A percentile compares a stretch with the other conserved stretches of the same genome.
Conservation (phyloP, 371 early-diverging fungal genomes). For the Mortierella sp. region DNA sequence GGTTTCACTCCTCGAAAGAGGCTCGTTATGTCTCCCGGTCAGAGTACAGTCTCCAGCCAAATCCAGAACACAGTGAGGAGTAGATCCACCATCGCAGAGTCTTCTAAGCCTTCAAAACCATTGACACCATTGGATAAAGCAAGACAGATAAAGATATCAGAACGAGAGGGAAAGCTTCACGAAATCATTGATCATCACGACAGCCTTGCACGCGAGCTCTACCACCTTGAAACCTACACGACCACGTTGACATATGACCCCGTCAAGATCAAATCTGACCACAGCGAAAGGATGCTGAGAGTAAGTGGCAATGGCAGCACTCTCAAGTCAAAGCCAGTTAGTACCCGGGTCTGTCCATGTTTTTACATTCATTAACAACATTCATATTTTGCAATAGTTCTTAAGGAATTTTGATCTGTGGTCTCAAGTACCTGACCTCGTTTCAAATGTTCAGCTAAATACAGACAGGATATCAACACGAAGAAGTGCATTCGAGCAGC, state of each 20-base stretch:
- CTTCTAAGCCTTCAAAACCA: constrained; percentile 18
- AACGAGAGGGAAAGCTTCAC: constrained; percentile 60
- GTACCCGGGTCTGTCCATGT: neutral
- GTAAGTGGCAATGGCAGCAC: constrained; percentile 35
- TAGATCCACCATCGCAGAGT: neutral
- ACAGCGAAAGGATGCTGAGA: constrained; percentile 66
- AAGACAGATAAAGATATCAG: constrained; percentile 48
- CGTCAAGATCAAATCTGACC: constrained; percentile 54
- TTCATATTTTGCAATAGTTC: constrained; percentile 46
- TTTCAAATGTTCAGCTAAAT: constrained; percentile 43
- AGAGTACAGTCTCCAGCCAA: neutral
- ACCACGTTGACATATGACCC: constrained; percentile 70
- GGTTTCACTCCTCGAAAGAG: constrained; percentile 42
- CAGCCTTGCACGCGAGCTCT: constrained; percentile 66
- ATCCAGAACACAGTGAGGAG: neutral
- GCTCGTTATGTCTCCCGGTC: constrained; percentile 16
- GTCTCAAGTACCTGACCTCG: constrained; percentile 60
- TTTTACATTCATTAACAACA: neutral
- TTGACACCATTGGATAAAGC: constrained; percentile 57
- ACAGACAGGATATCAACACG: constrained; percentile 59
- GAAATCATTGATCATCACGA: constrained; percentile 64
- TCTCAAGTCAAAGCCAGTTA: neutral
- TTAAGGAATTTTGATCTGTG: constrained; percentile 64
- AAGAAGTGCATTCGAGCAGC: constrained; percentile 55
- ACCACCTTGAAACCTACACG: constrained; percentile 68